These are phyloP conservation scores for Linnemannia elongata DNA, from an alignment of 192 early-diverging fungal species.

Conservation along the genomic window DNA sequence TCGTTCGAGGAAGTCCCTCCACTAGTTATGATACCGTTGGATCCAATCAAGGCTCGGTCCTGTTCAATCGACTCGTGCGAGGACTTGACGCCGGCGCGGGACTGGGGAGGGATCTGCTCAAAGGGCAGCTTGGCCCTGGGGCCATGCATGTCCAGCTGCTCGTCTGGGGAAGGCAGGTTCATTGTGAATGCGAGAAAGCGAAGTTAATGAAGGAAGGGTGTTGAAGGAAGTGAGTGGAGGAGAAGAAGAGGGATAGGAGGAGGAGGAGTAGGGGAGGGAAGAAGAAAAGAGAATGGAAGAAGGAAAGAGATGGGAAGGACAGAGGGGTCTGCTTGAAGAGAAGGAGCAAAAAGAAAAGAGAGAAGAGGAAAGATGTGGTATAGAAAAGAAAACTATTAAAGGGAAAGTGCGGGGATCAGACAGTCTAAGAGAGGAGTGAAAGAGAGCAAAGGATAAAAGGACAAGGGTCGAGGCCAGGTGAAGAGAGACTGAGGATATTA, in stretches of 20 bases:
- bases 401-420: neutral
- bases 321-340: neutral
- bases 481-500: neutral
- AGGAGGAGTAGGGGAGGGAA: neutral
- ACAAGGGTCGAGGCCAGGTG: neutral
- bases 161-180: slow-evolving; percentile 53
- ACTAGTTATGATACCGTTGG: slow-evolving; percentile 46
- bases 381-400: neutral
- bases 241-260: neutral
- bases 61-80: slow-evolving; percentile 42
- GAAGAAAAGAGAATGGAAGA: slow-evolving; percentile 23
- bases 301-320: neutral
- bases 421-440: neutral
- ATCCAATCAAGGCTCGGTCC: slow-evolving; percentile 22
- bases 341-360: neutral
- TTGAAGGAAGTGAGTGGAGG: neutral
- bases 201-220: neutral
- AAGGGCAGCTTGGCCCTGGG: slow-evolving; percentile 41
- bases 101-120: slow-evolving; percentile 44
- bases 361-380: neutral
- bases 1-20: slow-evolving; percentile 14
- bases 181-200: slow-evolving; percentile 1
- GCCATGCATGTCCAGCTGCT: slow-evolving; percentile 47
- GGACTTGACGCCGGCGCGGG: slow-evolving; percentile 39
- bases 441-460: neutral